Evolutionary conservation across 2,329 filamentous ascomycete genomes (phyloP).

Genomic region (Cordyceps militaris): DNA sequence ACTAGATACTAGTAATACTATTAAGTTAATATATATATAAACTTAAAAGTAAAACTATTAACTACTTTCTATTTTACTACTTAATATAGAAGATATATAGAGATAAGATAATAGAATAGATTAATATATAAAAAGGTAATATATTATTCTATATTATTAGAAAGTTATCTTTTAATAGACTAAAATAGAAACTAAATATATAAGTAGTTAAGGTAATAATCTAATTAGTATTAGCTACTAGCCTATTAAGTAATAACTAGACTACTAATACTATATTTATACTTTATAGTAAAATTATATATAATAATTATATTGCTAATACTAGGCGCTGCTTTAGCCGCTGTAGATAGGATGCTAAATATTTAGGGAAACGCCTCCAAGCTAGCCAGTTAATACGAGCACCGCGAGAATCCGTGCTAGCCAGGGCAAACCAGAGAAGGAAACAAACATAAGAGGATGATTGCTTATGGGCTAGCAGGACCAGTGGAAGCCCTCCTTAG

Average conservation of each 20-base stretch:
- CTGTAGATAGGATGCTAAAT: constrained; percentile 6
- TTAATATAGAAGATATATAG: not conserved
- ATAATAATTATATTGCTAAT: not conserved
- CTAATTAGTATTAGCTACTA: not conserved
- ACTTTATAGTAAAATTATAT: not conserved
- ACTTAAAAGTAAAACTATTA: not conserved
- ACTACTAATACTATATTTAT: not conserved
- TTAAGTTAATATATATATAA: not conserved
- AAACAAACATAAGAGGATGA: not conserved
- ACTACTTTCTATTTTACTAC: not conserved
- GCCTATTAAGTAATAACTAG: not conserved
- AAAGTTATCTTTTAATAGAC: not conserved
- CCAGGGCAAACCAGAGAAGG: not conserved
- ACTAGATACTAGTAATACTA: not conserved
- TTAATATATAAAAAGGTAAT: not conserved
- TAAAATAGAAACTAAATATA: not conserved
- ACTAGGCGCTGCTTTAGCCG: not conserved
- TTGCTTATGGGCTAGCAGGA: too few relatives aligned
- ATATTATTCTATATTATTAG: not conserved
- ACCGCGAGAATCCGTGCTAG: not conserved
- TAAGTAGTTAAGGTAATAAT: not conserved
- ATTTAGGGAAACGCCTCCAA: not conserved
- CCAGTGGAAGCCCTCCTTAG: too few relatives aligned
- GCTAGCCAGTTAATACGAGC: not conserved
- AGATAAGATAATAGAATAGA: not conserved